A percentile compares a stretch with the other conserved stretches of the same genome.
Conservation (phyloP, 73 alveolate species). For the Loxodes magnus region DNA sequence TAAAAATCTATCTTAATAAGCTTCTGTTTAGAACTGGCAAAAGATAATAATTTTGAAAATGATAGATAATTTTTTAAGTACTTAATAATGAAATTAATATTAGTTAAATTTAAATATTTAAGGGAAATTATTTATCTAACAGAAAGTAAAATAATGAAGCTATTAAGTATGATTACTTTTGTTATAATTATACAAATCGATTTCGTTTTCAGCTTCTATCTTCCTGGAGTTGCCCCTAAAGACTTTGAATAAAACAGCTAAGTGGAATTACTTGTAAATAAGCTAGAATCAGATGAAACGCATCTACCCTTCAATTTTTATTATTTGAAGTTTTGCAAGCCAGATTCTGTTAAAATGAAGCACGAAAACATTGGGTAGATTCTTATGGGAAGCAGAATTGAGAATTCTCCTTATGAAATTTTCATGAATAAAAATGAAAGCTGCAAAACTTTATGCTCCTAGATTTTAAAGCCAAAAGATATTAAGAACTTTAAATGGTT, state of each 20-base stretch:
- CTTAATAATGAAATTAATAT: no score
- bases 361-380: slow-evolving; percentile 23
- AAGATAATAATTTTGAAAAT: no score
- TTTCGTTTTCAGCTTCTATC: background rate
- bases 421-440: background rate
- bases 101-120: no score
- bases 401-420: slow-evolving; percentile 17
- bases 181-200: no score
- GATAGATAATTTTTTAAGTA: no score
- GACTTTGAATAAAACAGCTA: background rate
- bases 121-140: no score
- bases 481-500: slow-evolving; percentile 19
- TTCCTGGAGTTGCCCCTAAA: slow-evolving; percentile 9
- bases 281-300: slow-evolving; percentile 17
- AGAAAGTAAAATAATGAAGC: no score
- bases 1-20: no score
- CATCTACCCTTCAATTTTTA: slow-evolving; percentile 36
- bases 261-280: background rate
- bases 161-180: no score
- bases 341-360: background rate
- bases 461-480: background rate
- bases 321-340: slow-evolving; percentile 17
- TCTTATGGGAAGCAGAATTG: slow-evolving; percentile 17
- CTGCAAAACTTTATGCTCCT: slow-evolving; percentile 1
- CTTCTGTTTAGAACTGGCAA: no score